Base-by-base conservation (phyloP, 176 grass and related monocot genomes). In the Chloris gayana region DNA sequence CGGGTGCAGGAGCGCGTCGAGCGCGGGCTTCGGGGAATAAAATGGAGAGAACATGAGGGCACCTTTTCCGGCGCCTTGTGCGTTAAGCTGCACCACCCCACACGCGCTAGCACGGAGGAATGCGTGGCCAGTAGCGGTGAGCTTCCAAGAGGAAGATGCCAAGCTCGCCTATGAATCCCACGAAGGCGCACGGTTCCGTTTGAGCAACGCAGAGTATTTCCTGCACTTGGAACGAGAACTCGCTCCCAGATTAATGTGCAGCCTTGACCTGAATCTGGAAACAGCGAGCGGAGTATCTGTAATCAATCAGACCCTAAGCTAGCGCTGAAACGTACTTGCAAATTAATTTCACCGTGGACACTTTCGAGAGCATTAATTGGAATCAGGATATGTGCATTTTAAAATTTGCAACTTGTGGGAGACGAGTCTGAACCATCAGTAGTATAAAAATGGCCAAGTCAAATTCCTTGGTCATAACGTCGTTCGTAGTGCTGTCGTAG, bases 31-130 rank as follows among this genome's bases (percentile, higher is more conserved):
- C 1, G 15, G 53, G 1, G 12, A 34, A 74, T 56, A 49, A 27
- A 46, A 67, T 69, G 72, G 21, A 22, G 67, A 79, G 75, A 84
- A 85, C 87, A 82, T 78, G 38, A 77, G 78, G 72, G 78, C 78
- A 42, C 83, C 83, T 77, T 89, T 85, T 73, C 58, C 87, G 87
- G 83, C 87, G 87, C 14, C 83, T 82, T 77, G 87, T 71, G 87
- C 87, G 87, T 81, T 47, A 76, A 68, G 35, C 35, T 85, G 82
- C 77, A 22, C 65, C 4, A 29, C 17, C 6, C 9, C 85, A 57
- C 73, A 25, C 49, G n/a, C 14, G 30, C 42, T 15, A 4, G 29
- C 63, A 10, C 39, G 7, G 64, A 64, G 17, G 62, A 19, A 51
- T 14, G 44, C 32, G 6, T 7, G 70, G 17, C 14, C 35, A 54